A percentile compares a stretch with the other conserved stretches of the same genome.
Evolutionary conservation across 306 rosid species (phyloP).

Genomic region (Trifolium pratense): DNA sequence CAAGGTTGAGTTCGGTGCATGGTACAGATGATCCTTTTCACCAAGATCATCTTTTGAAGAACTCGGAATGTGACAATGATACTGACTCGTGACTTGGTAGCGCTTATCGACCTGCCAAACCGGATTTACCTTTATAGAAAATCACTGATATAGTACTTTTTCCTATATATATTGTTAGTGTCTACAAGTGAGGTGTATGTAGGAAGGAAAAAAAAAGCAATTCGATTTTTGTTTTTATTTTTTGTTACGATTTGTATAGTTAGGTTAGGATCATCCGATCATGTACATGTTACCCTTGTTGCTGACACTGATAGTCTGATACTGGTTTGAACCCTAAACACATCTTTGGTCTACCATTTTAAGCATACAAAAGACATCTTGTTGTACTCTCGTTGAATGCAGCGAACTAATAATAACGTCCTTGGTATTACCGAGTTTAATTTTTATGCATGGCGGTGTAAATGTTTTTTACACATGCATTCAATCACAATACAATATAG

Average conservation of each 20-base stretch:
- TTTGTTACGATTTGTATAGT: constrained; percentile 32
- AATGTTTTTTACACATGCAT: background rate
- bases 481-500: background rate
- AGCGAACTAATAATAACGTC: constrained; percentile 4
- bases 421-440: background rate
- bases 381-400: constrained; percentile 6
- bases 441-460: background rate
- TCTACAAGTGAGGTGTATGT: background rate
- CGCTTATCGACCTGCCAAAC: background rate
- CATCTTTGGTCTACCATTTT: constrained; percentile 7
- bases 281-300: background rate
- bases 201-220: background rate
- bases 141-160: background rate
- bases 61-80: constrained; percentile 49
- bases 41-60: constrained; percentile 65
- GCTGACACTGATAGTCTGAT: background rate
- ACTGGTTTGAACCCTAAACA: constrained; percentile 20
- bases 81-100: constrained; percentile 16
- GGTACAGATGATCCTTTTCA: constrained; percentile 89
- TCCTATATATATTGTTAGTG: background rate
- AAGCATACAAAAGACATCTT: background rate
- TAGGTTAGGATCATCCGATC: constrained; percentile 38
- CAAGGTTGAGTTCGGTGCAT: constrained; percentile 84
- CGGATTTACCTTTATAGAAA: constrained; percentile 6
- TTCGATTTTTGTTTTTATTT: background rate